phyloP scores from a whole-genome alignment of 139 green algal species.

The Chlamydomonas applanata region DNA sequence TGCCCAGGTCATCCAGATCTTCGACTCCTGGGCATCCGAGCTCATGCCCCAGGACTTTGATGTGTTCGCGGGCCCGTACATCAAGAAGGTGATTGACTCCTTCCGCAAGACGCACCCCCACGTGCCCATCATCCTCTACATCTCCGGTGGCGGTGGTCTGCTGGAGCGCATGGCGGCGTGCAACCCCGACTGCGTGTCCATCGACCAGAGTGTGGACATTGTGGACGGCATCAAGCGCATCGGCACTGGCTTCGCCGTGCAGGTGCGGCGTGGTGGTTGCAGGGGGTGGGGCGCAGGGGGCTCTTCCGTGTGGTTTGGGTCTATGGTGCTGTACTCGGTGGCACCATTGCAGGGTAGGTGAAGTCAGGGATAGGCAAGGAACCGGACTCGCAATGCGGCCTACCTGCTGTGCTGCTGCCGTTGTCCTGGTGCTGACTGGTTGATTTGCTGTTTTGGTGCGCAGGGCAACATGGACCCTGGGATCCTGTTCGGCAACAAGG shows the following conservation, averaged over 20 bases:
- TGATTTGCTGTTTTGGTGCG: not conserved
- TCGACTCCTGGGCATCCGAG: constrained; percentile 91
- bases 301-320: not conserved
- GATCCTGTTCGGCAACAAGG: constrained; percentile 82
- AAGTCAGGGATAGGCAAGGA: not conserved
- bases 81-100: constrained; percentile 64
- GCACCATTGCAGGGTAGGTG: not conserved
- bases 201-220: constrained; percentile 87
- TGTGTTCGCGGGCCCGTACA: constrained; percentile 83
- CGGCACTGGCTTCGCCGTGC: constrained; percentile 77
- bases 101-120: constrained; percentile 66
- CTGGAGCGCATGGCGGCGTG: constrained; percentile 91
- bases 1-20: constrained; percentile 91
- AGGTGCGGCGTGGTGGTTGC: constrained; percentile 39
- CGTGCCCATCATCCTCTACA: constrained; percentile 94
- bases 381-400: not conserved
- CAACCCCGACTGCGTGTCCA: constrained; percentile 79
- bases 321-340: not conserved
- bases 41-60: constrained; percentile 91
- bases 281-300: not conserved
- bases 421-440: too few relatives aligned
- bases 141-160: constrained; percentile 78
- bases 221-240: constrained; percentile 79
- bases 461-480: constrained; percentile 94
- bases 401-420: too few relatives aligned